These are phyloP conservation scores for Cryptosporidium canis DNA, from an alignment of 169 alveolate genomes.

Conservation along the genomic window DNA sequence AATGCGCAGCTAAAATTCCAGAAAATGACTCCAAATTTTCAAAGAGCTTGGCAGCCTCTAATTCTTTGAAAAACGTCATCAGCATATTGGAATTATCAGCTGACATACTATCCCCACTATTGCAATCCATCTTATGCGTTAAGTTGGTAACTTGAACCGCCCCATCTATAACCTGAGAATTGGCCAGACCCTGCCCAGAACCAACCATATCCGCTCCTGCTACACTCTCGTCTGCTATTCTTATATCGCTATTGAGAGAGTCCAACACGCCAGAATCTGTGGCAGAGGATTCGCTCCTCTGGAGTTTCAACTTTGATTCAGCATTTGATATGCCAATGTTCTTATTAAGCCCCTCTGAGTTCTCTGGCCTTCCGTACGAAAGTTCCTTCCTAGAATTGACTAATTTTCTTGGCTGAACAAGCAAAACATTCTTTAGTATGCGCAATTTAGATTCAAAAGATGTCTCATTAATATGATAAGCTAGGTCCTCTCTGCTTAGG, in stretches of 20 bases:
- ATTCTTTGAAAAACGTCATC: constrained; percentile 57
- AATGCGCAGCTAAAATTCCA: constrained; percentile 59
- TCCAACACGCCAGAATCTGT: background rate
- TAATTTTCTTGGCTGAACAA: constrained; percentile 3
- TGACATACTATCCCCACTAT: background rate
- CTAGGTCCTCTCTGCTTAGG: constrained; percentile 4
- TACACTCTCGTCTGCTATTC: background rate
- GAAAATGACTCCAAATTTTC: constrained; percentile 52
- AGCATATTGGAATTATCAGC: constrained; percentile 2
- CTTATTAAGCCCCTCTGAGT: background rate
- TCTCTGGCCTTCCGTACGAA: background rate
- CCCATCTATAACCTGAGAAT: background rate
- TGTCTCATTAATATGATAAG: constrained; percentile 21
- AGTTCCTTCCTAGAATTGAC: background rate
- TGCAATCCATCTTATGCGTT: background rate
- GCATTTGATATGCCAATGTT: background rate
- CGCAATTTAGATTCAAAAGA: constrained; percentile 49
- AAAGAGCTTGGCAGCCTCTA: constrained; percentile 66
- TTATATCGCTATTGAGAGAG: background rate
- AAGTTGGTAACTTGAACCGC: background rate
- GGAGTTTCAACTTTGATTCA: background rate
- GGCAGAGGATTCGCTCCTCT: background rate
- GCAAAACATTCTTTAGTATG: constrained; percentile 27
- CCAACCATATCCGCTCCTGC: background rate
- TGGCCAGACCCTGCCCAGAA: background rate